Conservation (phyloP, 768 basidiomycete genomes). For the Russula compacta region DNA sequence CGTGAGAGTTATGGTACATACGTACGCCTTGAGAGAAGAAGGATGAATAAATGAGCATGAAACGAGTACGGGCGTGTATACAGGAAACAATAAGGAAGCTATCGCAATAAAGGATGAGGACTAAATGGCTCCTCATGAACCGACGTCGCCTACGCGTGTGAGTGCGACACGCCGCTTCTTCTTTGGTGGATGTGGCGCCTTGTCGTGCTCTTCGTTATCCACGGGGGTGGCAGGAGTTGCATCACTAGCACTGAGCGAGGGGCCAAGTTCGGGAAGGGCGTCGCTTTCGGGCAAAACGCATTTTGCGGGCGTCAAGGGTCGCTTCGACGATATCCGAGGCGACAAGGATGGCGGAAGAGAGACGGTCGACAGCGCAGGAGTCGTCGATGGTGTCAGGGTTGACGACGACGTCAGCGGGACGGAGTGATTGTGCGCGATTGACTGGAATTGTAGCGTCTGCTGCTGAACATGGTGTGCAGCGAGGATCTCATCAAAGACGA, state of each 20-base stretch:
- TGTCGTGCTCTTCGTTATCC: conserved; percentile 21
- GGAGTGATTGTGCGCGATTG: conserved; percentile 80
- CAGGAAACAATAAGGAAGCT: background rate
- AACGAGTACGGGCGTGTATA: background rate
- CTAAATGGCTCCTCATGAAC: conserved; percentile 3
- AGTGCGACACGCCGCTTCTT: conserved; percentile 79
- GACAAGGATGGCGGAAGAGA: conserved; percentile 15
- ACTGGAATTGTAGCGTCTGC: conserved; percentile 80
- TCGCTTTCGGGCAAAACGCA: background rate
- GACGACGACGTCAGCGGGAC: conserved; percentile 45
- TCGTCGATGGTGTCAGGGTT: conserved; percentile 31
- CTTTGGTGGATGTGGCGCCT: conserved; percentile 54
- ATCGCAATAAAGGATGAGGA: background rate
- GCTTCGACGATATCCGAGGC: conserved; percentile 19
- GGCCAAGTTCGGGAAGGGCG: conserved; percentile 16
- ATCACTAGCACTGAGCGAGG: conserved; percentile 17
- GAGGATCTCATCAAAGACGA: conserved; percentile 91
- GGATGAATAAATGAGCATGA: conserved; percentile 4
- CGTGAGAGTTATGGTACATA: conserved; percentile 8
- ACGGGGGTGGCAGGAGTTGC: background rate
- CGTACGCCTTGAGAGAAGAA: background rate
- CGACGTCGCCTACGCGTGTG: conserved; percentile 51
- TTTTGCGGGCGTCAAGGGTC: conserved; percentile 27
- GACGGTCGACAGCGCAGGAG: conserved; percentile 27
- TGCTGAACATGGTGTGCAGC: conserved; percentile 85